phyloP scores from a whole-genome alignment of 139 green algal genomes.

The Pycnococcus provasolii region DNA sequence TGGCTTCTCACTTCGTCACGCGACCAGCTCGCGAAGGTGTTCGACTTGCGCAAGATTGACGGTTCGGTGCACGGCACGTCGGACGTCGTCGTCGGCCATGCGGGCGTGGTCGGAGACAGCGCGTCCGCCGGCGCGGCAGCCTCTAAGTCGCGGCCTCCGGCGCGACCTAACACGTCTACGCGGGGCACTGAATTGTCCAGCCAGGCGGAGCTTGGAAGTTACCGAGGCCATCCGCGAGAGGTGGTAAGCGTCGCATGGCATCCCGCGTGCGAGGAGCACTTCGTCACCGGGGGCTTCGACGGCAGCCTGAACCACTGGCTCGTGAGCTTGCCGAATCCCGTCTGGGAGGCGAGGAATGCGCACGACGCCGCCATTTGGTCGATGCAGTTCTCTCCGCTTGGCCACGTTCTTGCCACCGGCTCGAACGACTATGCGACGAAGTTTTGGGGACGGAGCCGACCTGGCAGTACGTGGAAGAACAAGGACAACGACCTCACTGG shows the following conservation, averaged over 20 bases:
- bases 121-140: too few relatives aligned
- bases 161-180: too few relatives aligned
- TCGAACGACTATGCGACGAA: slow-evolving; percentile 46
- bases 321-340: slow-evolving; percentile 38
- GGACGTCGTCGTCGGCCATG: too few relatives aligned
- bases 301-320: slow-evolving; percentile 68
- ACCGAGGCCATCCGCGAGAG: slow-evolving; percentile 60
- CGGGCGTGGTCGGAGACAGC: too few relatives aligned
- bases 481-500: too few relatives aligned
- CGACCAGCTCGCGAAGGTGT: slow-evolving; percentile 66
- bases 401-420: slow-evolving; percentile 67
- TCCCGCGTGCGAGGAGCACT: slow-evolving; percentile 70
- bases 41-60: slow-evolving; percentile 39
- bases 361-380: slow-evolving; percentile 60
- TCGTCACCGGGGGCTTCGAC: slow-evolving; percentile 54
- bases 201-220: slow-evolving; percentile 24
- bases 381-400: slow-evolving; percentile 71
- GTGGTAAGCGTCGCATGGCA: slow-evolving; percentile 72
- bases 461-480: not conserved
- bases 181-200: too few relatives aligned
- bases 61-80: not conserved
- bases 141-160: too few relatives aligned
- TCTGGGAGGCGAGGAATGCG: slow-evolving; percentile 43
- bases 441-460: slow-evolving; percentile 56
- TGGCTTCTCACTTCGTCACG: slow-evolving; percentile 64